These are phyloP conservation scores for Clitopilus passeckerianus DNA, from an alignment of 768 basidiomycete species.

Conservation along the genomic window DNA sequence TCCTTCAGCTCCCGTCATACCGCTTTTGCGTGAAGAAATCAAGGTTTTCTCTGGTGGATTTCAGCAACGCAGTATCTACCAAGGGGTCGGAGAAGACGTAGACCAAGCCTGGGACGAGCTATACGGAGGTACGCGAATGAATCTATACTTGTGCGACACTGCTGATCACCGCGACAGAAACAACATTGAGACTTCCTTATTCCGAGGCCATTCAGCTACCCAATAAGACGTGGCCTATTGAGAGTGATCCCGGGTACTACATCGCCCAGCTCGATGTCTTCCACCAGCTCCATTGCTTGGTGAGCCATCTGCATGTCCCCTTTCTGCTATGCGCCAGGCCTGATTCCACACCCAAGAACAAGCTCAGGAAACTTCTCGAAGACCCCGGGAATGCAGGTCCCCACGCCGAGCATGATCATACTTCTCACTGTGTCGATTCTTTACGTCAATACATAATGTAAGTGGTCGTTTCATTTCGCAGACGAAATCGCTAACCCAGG, in stretches of 20 bases:
- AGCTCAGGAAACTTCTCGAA: slow-evolving; percentile 10
- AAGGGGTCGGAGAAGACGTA: slow-evolving; percentile 14
- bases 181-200: slow-evolving; percentile 11
- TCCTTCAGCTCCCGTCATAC: slow-evolving; percentile 14
- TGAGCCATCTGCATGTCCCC: slow-evolving; percentile 1
- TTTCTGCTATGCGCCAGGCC: not conserved
- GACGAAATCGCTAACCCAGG: not conserved
- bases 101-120: slow-evolving; percentile 19
- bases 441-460: slow-evolving; percentile 17
- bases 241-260: slow-evolving; percentile 17
- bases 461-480: not conserved
- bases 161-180: slow-evolving; percentile 3
- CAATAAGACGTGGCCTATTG: slow-evolving; percentile 17
- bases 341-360: slow-evolving; percentile 7
- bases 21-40: slow-evolving; percentile 12
- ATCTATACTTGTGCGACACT: not conserved
- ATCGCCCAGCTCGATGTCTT: slow-evolving; percentile 19
- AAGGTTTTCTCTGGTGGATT: slow-evolving; percentile 16
- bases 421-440: slow-evolving; percentile 14
- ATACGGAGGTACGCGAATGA: slow-evolving; percentile 12
- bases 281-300: slow-evolving; percentile 25
- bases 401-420: slow-evolving; percentile 10
- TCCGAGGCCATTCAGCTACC: slow-evolving; percentile 14
- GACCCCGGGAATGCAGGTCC: slow-evolving; percentile 2
- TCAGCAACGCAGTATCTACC: slow-evolving; percentile 10